Percentiles rank a stretch among this genome's conserved stretches.
Evolutionary conservation across 2,329 filamentous ascomycete genomes (phyloP).

Genomic region (Fusarium sp.): DNA sequence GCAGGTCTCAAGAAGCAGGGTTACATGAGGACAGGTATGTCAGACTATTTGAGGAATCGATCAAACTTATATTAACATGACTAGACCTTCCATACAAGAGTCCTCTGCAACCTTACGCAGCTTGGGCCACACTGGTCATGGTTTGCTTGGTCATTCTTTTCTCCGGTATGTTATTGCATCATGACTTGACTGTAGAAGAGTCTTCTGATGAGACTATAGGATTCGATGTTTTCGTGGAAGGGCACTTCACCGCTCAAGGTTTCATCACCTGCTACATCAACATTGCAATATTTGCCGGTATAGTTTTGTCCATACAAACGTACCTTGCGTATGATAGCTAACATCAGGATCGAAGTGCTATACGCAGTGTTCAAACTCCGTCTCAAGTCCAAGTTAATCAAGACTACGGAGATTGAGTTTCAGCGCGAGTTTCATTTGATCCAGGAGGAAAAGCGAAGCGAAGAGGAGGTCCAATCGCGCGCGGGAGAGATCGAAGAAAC

Average conservation of each 20-base stretch:
- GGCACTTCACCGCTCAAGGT: not conserved
- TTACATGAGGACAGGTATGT: not conserved
- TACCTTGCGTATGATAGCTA: fast-evolving
- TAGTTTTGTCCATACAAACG: fast-evolving
- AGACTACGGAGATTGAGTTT: not conserved
- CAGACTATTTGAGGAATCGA: fast-evolving
- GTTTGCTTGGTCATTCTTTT: not conserved
- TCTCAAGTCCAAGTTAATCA: not conserved
- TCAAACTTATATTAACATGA: fast-evolving
- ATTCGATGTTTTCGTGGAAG: not conserved
- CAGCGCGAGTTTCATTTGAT: not conserved
- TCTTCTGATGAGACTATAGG: not conserved
- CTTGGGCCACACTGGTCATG: not conserved
- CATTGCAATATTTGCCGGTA: conserved; percentile 6
- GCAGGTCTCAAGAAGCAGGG: not conserved
- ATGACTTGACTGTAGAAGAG: too few species aligned
- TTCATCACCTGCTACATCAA: conserved; percentile 8
- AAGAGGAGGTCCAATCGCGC: too few species aligned
- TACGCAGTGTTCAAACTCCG: not conserved
- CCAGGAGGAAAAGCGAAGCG: not conserved
- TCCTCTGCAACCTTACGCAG: not conserved
- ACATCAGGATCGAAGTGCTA: fast-evolving
- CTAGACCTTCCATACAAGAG: conserved; percentile 1
- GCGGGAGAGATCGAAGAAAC: too few species aligned
- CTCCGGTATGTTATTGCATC: not conserved